A percentile compares a stretch with the other conserved stretches of the same genome.
These are phyloP conservation scores for Gastrodia elata DNA, from an alignment of 106 monocot species.

Conservation along the genomic window DNA sequence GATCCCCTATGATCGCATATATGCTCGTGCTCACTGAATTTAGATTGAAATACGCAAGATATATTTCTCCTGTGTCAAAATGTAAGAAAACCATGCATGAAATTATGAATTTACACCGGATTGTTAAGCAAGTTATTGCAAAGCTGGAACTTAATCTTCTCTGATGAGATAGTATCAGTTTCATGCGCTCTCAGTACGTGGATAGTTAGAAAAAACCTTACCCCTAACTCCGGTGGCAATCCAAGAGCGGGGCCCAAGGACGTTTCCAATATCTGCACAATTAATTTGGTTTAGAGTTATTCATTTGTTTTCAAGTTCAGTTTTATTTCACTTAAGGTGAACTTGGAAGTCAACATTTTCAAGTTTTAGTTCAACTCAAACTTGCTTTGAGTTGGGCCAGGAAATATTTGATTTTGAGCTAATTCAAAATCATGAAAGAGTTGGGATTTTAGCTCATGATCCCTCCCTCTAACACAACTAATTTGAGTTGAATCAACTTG, in stretches of 20 bases:
- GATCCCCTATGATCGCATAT: slow-evolving; percentile 33
- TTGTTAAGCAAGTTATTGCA: neutral
- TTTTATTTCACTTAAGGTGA: too few species aligned
- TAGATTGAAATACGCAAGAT: slow-evolving; percentile 82
- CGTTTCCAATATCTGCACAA: slow-evolving; percentile 38
- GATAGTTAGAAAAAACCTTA: slow-evolving; percentile 12
- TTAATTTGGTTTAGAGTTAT: neutral
- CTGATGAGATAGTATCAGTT: neutral
- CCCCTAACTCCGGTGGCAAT: slow-evolving; percentile 78
- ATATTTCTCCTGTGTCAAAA: slow-evolving; percentile 50
- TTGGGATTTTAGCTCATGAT: too few species aligned
- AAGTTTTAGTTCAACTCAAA: too few species aligned
- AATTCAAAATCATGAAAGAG: too few species aligned
- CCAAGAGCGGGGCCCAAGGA: slow-evolving; percentile 52
- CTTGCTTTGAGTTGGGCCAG: too few species aligned
- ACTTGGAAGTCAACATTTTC: too few species aligned
- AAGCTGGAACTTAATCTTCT: neutral
- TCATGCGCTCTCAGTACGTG: neutral
- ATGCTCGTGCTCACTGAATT: slow-evolving; percentile 18
- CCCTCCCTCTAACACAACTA: too few species aligned
- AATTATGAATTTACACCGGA: too few species aligned
- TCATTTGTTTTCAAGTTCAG: too few species aligned
- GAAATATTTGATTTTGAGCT: too few species aligned
- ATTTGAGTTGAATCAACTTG: too few species aligned
- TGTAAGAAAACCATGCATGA: too few species aligned